phyloP scores from a whole-genome alignment of 139 green algal species.

The Auxenochlorella protothecoides region DNA sequence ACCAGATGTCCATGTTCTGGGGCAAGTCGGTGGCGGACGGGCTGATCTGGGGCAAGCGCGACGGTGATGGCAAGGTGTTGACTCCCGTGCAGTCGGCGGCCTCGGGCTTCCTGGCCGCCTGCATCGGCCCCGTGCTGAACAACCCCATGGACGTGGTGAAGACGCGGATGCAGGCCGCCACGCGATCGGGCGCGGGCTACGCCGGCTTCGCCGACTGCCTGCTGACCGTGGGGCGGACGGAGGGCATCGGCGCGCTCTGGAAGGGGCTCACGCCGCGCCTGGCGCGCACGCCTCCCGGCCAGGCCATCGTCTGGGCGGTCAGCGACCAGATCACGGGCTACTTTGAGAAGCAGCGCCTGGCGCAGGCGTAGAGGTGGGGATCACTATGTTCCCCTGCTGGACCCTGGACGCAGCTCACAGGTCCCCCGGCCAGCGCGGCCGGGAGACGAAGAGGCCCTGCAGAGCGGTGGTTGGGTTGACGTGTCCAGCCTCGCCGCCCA shows the following conservation, averaged over 20 bases:
- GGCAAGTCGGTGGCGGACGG: conserved; percentile 76
- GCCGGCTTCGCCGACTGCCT: conserved; percentile 74
- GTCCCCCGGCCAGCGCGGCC: background rate
- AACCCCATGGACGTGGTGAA: conserved; percentile 93
- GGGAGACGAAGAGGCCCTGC: too few relatives aligned
- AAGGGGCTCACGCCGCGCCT: conserved; percentile 81
- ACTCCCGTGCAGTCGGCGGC: conserved; percentile 64
- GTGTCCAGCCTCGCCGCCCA: too few relatives aligned
- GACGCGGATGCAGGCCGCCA: conserved; percentile 27
- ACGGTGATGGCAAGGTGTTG: conserved; percentile 70
- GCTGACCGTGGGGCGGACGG: conserved; percentile 58
- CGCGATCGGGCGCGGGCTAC: conserved; percentile 50
- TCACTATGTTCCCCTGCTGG: too few relatives aligned
- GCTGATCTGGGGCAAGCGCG: conserved; percentile 68
- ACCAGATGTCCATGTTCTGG: conserved; percentile 95
- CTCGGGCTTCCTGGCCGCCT: conserved; percentile 77
- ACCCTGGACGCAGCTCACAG: background rate
- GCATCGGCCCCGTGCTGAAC: conserved; percentile 71
- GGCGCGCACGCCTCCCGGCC: conserved; percentile 88
- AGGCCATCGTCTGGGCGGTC: conserved; percentile 88
- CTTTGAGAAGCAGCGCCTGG: conserved; percentile 14
- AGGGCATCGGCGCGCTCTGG: conserved; percentile 78
- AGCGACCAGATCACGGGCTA: conserved; percentile 56
- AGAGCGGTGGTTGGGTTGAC: too few relatives aligned
- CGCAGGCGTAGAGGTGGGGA: background rate